A percentile compares a stretch with the other conserved stretches of the same genome.
Conservation (phyloP, 352 stramenopile species). For the Phytophthora melonis region DNA sequence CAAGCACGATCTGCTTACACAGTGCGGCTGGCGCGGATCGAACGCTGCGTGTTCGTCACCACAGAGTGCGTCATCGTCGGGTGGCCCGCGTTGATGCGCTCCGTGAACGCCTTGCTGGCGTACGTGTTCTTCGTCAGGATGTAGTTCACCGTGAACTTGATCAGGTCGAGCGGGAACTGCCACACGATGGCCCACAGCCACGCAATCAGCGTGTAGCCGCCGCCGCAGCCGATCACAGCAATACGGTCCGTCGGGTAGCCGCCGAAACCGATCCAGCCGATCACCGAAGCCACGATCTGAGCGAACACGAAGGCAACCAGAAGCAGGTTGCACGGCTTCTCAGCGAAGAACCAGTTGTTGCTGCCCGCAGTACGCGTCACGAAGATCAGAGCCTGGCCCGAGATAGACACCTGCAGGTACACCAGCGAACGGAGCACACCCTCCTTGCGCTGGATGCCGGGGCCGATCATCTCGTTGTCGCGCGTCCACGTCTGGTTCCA, state of each 20-base stretch:
- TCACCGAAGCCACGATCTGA: slow-evolving; percentile 68
- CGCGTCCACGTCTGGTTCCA: slow-evolving; percentile 77
- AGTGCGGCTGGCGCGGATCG: slow-evolving; percentile 71
- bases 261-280: slow-evolving; percentile 75
- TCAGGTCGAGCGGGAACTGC: slow-evolving; percentile 79
- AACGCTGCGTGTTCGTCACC: slow-evolving; percentile 69
- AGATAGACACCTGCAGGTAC: slow-evolving; percentile 82
- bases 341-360: slow-evolving; percentile 83
- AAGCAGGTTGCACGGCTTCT: slow-evolving; percentile 69
- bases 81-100: slow-evolving; percentile 81
- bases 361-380: slow-evolving; percentile 74
- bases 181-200: slow-evolving; percentile 78
- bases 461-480: slow-evolving; percentile 69
- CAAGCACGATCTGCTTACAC: slow-evolving; percentile 43
- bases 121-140: slow-evolving; percentile 70
- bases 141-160: slow-evolving; percentile 82
- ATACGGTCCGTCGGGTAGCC: slow-evolving; percentile 39
- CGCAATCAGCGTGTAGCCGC: slow-evolving; percentile 68
- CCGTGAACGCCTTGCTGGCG: slow-evolving; percentile 68
- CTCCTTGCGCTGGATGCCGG: slow-evolving; percentile 74
- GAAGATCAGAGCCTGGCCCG: slow-evolving; percentile 78
- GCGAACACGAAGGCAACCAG: slow-evolving; percentile 76
- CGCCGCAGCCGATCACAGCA: slow-evolving; percentile 14
- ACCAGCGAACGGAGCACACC: slow-evolving; percentile 71
- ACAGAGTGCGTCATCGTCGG: slow-evolving; percentile 69